Conservation (phyloP, 805 yeast species). For the Kazachstania bromeliacearum region DNA sequence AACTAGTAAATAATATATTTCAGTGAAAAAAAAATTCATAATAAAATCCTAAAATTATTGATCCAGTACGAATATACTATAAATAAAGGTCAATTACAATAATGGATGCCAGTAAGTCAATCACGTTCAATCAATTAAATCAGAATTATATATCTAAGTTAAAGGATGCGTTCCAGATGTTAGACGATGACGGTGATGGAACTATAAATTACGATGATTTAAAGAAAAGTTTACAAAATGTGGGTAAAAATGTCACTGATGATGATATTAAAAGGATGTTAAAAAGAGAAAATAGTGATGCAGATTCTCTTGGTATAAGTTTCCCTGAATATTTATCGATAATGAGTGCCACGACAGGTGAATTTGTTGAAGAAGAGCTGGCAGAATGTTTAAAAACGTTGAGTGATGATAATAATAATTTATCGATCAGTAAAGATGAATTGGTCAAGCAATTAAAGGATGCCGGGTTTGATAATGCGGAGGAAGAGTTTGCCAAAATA, state of each 20-base stretch:
- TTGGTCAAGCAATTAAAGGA: constrained; percentile 43
- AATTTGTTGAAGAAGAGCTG: constrained; percentile 40
- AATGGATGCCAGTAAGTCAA: constrained; percentile 25
- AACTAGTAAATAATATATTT: too few relatives aligned
- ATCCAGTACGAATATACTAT: too few relatives aligned
- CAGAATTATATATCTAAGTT: constrained; percentile 56
- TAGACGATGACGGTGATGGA: constrained; percentile 79
- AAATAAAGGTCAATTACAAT: too few relatives aligned
- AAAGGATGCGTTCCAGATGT: constrained; percentile 65
- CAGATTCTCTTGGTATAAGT: too few relatives aligned
- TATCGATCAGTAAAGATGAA: constrained; percentile 40
- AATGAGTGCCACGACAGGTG: constrained; percentile 47
- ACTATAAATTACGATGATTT: constrained; percentile 48
- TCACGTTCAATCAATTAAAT: constrained; percentile 38
- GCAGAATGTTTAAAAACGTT: constrained; percentile 57
- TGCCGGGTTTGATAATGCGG: constrained; percentile 30
- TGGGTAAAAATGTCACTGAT: constrained; percentile 40
- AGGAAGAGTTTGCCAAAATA: constrained; percentile 39
- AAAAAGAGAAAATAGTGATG: constrained; percentile 14
- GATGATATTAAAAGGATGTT: constrained; percentile 42
- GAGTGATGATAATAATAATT: constrained; percentile 20
- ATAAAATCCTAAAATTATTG: too few relatives aligned
- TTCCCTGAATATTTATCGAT: constrained; percentile 59
- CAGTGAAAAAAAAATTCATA: too few relatives aligned
- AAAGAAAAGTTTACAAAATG: constrained; percentile 39